Evolutionary conservation across 176 grass and related monocot species (phyloP).

Genomic region (Neostapfia colusana): DNA sequence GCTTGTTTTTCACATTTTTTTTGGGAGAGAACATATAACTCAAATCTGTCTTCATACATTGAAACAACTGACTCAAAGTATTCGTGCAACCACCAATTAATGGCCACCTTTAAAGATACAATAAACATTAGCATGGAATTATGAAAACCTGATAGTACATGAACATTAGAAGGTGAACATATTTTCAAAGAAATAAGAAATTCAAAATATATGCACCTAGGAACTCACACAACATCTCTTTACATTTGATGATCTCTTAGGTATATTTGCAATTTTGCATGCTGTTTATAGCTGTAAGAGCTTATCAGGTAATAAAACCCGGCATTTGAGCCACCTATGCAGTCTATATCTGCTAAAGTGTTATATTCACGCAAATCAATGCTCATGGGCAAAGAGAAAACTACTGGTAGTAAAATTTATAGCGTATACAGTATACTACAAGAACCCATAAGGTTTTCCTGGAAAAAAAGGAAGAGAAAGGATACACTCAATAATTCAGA

Average conservation of each 20-base stretch:
- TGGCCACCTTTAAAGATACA: slow-evolving; percentile 69
- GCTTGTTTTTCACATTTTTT: slow-evolving; percentile 46
- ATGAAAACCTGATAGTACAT: background rate
- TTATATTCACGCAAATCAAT: slow-evolving; percentile 9
- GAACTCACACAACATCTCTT: background rate
- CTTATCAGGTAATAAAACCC: too few species aligned
- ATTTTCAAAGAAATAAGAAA: background rate
- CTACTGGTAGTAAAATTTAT: background rate
- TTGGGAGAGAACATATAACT: slow-evolving; percentile 70
- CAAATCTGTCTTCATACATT: slow-evolving; percentile 89
- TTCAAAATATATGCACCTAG: background rate
- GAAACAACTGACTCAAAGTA: slow-evolving; percentile 77
- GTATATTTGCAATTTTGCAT: slow-evolving; percentile 17
- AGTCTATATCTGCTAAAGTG: background rate
- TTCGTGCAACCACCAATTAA: slow-evolving; percentile 87
- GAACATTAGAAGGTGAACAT: background rate
- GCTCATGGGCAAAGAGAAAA: background rate
- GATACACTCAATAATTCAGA: background rate
- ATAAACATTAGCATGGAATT: slow-evolving; percentile 26
- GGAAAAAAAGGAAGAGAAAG: background rate
- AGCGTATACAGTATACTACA: background rate
- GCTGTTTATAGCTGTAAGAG: background rate
- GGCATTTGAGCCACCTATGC: background rate
- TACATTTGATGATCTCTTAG: slow-evolving; percentile 27
- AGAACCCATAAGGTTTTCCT: too few species aligned